Evolutionary conservation across 805 yeast genomes (phyloP).

Genomic region (Starmera pachycereana): DNA sequence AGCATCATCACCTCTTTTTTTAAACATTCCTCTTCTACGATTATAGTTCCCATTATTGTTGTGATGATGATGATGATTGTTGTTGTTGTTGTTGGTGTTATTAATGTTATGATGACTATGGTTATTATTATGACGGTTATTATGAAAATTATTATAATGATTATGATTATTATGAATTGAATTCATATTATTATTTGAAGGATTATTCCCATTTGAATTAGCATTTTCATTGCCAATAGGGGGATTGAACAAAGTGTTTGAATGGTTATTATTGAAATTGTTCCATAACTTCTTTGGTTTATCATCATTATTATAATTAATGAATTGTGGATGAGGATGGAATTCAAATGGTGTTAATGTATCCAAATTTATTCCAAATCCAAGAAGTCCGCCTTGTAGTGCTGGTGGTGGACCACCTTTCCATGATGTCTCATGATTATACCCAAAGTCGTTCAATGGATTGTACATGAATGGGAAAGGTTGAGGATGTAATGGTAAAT

Average conservation of each 20-base stretch:
- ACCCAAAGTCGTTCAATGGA: slow-evolving; percentile 19
- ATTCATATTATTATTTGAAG: too few relatives aligned
- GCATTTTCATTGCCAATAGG: too few relatives aligned
- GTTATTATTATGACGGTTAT: not conserved
- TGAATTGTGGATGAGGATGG: slow-evolving; percentile 5
- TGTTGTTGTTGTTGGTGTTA: slow-evolving; percentile 3
- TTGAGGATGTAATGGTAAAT: slow-evolving; percentile 7
- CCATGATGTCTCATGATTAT: slow-evolving; percentile 7
- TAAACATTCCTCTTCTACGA: slow-evolving; percentile 12
- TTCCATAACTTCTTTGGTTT: not conserved
- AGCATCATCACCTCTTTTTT: slow-evolving; percentile 46
- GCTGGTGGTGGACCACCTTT: slow-evolving; percentile 5
- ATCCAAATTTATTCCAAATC: not conserved
- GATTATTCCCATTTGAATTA: too few relatives aligned
- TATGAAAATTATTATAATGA: too few relatives aligned
- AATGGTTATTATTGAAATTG: slow-evolving; percentile 13
- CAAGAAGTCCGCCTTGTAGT: not conserved
- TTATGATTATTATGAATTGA: not conserved
- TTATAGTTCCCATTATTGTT: slow-evolving; percentile 6
- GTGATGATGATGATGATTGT: slow-evolving; percentile 1
- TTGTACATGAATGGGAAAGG: slow-evolving; percentile 15
- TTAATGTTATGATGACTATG: slow-evolving; percentile 3
- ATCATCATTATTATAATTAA: too few relatives aligned
- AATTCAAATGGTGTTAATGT: slow-evolving; percentile 2
- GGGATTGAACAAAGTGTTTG: slow-evolving; percentile 6